These are phyloP conservation scores for Isabelozyma heimii DNA, from an alignment of 805 yeast species.

Conservation along the genomic window DNA sequence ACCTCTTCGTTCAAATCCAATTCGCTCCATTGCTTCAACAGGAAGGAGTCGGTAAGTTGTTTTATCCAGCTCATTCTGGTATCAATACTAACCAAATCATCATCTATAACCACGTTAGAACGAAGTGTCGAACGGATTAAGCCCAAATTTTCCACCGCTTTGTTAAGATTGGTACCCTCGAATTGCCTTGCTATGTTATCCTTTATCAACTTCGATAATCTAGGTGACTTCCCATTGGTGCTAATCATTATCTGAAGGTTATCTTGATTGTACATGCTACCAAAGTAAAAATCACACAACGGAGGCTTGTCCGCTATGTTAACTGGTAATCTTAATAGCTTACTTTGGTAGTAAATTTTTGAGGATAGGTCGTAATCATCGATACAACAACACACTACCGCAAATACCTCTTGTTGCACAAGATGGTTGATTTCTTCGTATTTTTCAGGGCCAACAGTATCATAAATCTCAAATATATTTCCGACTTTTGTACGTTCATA, in stretches of 20 bases:
- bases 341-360: slow-evolving; percentile 51
- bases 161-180: slow-evolving; percentile 46
- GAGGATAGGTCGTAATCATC: slow-evolving; percentile 64
- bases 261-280: slow-evolving; percentile 71
- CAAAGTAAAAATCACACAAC: slow-evolving; percentile 84
- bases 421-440: slow-evolving; percentile 29
- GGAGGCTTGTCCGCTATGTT: slow-evolving; percentile 84
- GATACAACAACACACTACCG: slow-evolving; percentile 69
- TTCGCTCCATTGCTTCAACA: slow-evolving; percentile 58
- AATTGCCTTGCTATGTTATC: slow-evolving; percentile 54
- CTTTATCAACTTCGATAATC: slow-evolving; percentile 55
- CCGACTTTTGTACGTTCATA: slow-evolving; percentile 30
- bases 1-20: slow-evolving; percentile 24
- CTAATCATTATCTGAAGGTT: slow-evolving; percentile 77
- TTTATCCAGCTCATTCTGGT: slow-evolving; percentile 72
- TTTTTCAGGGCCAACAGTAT: slow-evolving; percentile 10
- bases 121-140: slow-evolving; percentile 51
- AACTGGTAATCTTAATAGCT: slow-evolving; percentile 51
- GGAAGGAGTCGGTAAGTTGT: slow-evolving; percentile 56
- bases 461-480: slow-evolving; percentile 14
- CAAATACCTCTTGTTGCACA: slow-evolving; percentile 44
- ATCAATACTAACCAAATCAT: slow-evolving; percentile 50
- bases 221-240: slow-evolving; percentile 79
- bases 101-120: slow-evolving; percentile 39
- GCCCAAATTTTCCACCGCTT: slow-evolving; percentile 62